Percentiles rank a stretch among this genome's conserved stretches.
These are phyloP conservation scores for Pyrrhoderma lamaoense DNA, from an alignment of 1,284 basidiomycete species.

Conservation along the genomic window DNA sequence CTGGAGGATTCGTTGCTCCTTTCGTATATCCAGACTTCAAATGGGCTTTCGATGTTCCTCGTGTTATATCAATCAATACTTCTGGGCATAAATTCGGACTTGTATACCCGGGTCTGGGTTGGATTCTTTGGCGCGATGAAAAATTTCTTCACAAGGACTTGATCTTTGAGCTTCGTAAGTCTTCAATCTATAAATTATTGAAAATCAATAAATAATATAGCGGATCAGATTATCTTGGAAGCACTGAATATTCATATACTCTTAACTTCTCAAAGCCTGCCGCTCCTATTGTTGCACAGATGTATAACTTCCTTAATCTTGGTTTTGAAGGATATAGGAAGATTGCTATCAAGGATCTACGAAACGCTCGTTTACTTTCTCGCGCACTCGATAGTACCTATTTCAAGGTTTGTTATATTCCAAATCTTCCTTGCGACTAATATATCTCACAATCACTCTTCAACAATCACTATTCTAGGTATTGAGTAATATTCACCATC, in stretches of 20 bases:
- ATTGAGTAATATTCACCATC: constrained; percentile 34
- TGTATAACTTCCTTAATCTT: constrained; percentile 65
- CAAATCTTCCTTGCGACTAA: too few species aligned
- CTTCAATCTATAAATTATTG: neutral
- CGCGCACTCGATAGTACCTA: constrained; percentile 55
- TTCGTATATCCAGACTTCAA: constrained; percentile 53
- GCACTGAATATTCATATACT: constrained; percentile 51
- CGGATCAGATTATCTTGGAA: constrained; percentile 45
- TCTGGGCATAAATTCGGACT: constrained; percentile 63
- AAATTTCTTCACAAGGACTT: constrained; percentile 51
- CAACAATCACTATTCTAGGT: constrained; percentile 24
- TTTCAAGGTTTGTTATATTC: constrained; percentile 34
- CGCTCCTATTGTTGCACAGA: constrained; percentile 58
- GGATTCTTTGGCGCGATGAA: constrained; percentile 57
- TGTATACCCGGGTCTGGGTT: constrained; percentile 61
- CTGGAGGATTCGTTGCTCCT: constrained; percentile 60
- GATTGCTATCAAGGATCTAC: constrained; percentile 50
- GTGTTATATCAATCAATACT: constrained; percentile 63
- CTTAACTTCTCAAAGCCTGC: constrained; percentile 63
- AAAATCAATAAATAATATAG: neutral
- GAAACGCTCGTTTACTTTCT: constrained; percentile 58
- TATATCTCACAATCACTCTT: neutral
- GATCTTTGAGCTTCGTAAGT: constrained; percentile 60
- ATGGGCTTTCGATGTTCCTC: constrained; percentile 60
- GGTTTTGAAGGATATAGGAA: constrained; percentile 19